Base-by-base conservation (phyloP, 805 yeast genomes). In the Candida orba region DNA sequence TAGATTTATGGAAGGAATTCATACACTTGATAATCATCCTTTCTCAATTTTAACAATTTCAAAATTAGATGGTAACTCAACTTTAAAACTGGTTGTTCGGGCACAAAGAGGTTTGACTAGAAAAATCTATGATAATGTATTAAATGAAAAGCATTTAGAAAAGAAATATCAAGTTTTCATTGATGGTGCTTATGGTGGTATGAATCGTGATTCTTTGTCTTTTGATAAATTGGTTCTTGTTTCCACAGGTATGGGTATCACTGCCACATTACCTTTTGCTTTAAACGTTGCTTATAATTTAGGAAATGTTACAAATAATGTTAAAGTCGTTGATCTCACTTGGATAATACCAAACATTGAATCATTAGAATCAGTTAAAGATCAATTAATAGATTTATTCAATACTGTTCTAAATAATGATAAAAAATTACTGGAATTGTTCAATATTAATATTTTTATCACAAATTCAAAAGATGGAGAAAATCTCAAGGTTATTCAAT, bases 131-230 rank as follows among this genome's bases (percentile, higher is more conserved):
- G 44, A 44, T 20, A 27, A 34, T 6, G 32, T 35, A 2, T 20
- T 35, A n/a, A 39, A 54, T 10, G 42, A 52, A 23, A 24, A 56
- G 4, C 64, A 68, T 6, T 8, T 34, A 6, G 63, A 64, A 9
- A 47, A 52, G 23, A 48, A 56, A 0, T 49, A 52, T n/a, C 48
- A 63, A 0, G 34, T 58, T 1, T 68, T 47, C 45, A 54, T 74
- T 17, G 82, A 77, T 52, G 83, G 83, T 2, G 79, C 82, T 4
- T 77, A 75, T 46, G 81, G 83, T 15, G 81, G 81, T 2, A 52
- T 70, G 40, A 51, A 64, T 15, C 64, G 82, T 52, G 73, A 73
- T 47, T 58, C 62, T 6, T 49, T 65, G 18, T 56, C 73, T 1
- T 77, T 77, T 52, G 72, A 72, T 36, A 65, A 68, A 38, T 58